These are phyloP conservation scores for Xerocomus nothofagi DNA, from an alignment of 1,284 basidiomycete species.

Conservation along the genomic window DNA sequence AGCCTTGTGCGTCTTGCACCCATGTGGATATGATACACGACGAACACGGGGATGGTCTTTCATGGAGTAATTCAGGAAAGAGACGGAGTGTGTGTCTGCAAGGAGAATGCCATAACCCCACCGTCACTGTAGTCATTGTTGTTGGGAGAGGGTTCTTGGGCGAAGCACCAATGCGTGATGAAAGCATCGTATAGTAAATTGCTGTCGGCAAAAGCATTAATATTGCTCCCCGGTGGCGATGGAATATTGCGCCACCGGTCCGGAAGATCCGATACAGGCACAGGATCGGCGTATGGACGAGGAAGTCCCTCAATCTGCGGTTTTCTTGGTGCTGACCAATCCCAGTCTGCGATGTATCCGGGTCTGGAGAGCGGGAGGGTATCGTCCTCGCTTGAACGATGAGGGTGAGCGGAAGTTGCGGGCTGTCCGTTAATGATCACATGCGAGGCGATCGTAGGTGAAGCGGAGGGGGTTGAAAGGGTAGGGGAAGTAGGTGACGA, in stretches of 20 bases:
- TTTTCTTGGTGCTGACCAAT: slow-evolving; percentile 19
- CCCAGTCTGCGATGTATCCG: slow-evolving; percentile 20
- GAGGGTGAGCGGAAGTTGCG: slow-evolving; percentile 11
- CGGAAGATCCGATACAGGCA: neutral
- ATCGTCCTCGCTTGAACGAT: neutral
- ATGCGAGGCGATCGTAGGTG: slow-evolving; percentile 25
- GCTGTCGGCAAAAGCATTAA: neutral
- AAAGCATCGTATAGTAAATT: slow-evolving; percentile 59
- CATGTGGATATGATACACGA: neutral
- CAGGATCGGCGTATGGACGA: neutral
- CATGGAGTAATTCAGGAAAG: neutral
- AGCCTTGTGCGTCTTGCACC: neutral
- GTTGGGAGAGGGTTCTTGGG: slow-evolving; percentile 38
- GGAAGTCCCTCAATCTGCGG: neutral
- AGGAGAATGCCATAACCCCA: slow-evolving; percentile 21
- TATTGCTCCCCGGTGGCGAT: neutral
- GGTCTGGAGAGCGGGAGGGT: neutral
- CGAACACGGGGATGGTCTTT: neutral
- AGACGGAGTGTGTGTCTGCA: neutral
- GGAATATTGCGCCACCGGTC: neutral
- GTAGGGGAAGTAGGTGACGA: slow-evolving; percentile 30
- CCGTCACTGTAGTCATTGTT: slow-evolving; percentile 10
- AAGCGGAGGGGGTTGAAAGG: slow-evolving; percentile 26
- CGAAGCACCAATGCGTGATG: slow-evolving; percentile 71
- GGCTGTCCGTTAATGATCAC: slow-evolving; percentile 29